Percentiles rank a stretch among this genome's conserved stretches.
Conservation (phyloP, 2,329 filamentous ascomycete genomes). For the Colletotrichum kahawae region DNA sequence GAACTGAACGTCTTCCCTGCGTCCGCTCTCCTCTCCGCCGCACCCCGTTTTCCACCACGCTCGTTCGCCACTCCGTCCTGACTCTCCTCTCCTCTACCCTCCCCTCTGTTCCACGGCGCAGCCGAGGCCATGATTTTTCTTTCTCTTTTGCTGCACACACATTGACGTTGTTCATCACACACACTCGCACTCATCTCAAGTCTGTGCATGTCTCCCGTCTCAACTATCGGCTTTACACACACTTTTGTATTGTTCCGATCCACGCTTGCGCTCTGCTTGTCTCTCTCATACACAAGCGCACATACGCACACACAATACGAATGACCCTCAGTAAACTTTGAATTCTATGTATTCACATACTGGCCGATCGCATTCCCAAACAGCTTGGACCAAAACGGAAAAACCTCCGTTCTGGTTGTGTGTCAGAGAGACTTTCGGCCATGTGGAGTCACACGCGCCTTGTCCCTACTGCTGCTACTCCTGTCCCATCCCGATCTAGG, state of each 20-base stretch:
- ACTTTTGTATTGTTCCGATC: neutral
- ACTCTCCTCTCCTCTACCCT: neutral
- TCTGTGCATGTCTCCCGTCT: constrained; percentile 8
- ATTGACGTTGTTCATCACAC: neutral
- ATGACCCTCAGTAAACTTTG: neutral
- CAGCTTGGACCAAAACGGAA: constrained; percentile 15
- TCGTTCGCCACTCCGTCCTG: neutral
- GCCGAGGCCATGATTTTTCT: neutral
- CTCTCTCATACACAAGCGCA: neutral
- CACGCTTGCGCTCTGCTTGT: neutral
- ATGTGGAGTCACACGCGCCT: constrained; percentile 16
- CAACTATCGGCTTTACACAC: constrained; percentile 2
- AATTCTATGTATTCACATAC: neutral
- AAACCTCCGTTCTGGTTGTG: constrained; percentile 15
- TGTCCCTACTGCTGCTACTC: neutral
- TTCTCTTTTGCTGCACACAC: neutral
- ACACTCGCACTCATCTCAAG: neutral
- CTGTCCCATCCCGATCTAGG: constrained; percentile 15
- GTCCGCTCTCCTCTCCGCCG: neutral
- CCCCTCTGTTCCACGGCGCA: neutral
- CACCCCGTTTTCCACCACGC: neutral
- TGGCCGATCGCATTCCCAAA: constrained; percentile 6
- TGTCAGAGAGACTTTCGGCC: constrained; percentile 20
- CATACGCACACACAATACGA: neutral
- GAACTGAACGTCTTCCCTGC: neutral